Conservation (phyloP, 306 rosid genomes). For the Quercus variabilis region DNA sequence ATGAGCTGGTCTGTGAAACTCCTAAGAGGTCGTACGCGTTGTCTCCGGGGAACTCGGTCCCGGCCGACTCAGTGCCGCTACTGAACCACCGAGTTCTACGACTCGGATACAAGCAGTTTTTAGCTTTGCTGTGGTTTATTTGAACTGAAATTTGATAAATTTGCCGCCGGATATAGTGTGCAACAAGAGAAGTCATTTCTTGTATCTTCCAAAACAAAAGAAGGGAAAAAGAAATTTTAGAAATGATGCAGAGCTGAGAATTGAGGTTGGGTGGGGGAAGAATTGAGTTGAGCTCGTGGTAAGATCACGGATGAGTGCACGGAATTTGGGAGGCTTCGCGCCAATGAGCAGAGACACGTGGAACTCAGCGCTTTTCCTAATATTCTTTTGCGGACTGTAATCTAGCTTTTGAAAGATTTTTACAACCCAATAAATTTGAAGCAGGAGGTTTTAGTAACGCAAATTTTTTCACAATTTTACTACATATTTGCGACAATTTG, state of each 20-base stretch:
- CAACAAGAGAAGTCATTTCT: slow-evolving; percentile 26
- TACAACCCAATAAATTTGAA: too few relatives aligned
- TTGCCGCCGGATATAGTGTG: slow-evolving; percentile 19
- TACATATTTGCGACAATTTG: too few relatives aligned
- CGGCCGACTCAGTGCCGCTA: slow-evolving; percentile 43
- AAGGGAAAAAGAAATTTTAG: background rate
- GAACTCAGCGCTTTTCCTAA: background rate
- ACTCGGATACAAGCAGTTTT: slow-evolving; percentile 14
- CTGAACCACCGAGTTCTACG: slow-evolving; percentile 39
- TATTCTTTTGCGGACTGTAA: background rate
- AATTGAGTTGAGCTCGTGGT: background rate
- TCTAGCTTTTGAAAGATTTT: background rate
- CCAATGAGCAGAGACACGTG: background rate
- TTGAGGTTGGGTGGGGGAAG: too few relatives aligned
- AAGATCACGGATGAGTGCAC: background rate
- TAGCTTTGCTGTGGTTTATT: slow-evolving; percentile 13
- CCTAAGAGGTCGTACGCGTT: slow-evolving; percentile 82
- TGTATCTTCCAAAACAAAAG: background rate
- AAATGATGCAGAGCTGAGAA: too few relatives aligned
- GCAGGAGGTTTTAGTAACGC: fast-evolving
- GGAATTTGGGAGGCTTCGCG: background rate
- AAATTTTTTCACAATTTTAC: too few relatives aligned
- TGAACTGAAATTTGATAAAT: slow-evolving; percentile 8
- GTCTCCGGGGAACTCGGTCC: slow-evolving; percentile 42
- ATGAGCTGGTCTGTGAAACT: slow-evolving; percentile 70